These are phyloP conservation scores for Rugosomyces carneus DNA, from an alignment of 1,284 basidiomycete genomes.

Conservation along the genomic window DNA sequence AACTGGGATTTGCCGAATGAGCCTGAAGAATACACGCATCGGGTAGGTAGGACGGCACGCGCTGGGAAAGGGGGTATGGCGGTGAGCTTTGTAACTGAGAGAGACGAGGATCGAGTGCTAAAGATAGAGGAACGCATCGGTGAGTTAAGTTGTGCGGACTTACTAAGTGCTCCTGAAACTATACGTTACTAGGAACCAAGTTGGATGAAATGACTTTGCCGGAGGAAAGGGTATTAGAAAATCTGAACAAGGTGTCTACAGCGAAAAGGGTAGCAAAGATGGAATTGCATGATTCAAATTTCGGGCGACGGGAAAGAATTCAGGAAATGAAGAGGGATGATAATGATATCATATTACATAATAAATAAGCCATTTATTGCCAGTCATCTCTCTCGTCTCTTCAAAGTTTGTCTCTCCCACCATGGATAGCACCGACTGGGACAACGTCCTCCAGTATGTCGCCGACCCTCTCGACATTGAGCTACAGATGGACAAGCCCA, in stretches of 20 bases:
- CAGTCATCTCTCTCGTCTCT: not conserved
- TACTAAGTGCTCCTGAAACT: not conserved
- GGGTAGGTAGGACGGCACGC: slow-evolving; percentile 89
- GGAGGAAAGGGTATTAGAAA: slow-evolving; percentile 81
- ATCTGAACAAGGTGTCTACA: slow-evolving; percentile 83
- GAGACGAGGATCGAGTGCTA: slow-evolving; percentile 82
- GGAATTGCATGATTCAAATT: slow-evolving; percentile 89
- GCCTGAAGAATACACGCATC: slow-evolving; percentile 74
- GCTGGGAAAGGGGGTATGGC: slow-evolving; percentile 88
- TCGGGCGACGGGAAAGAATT: slow-evolving; percentile 84
- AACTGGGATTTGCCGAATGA: slow-evolving; percentile 93
- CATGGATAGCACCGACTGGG: slow-evolving; percentile 51
- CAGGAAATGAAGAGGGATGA: slow-evolving; percentile 53
- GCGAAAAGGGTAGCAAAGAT: slow-evolving; percentile 93
- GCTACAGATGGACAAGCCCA: too few relatives aligned
- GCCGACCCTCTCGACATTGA: slow-evolving; percentile 46
- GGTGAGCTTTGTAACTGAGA: slow-evolving; percentile 92
- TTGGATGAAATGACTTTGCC: slow-evolving; percentile 70
- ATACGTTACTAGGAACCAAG: slow-evolving; percentile 49
- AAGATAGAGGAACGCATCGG: slow-evolving; percentile 85
- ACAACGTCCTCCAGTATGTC: slow-evolving; percentile 57
- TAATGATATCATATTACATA: slow-evolving; percentile 18
- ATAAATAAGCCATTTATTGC: not conserved
- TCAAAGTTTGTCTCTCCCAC: not conserved
- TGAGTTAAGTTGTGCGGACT: slow-evolving; percentile 31